Conservation (phyloP, 176 grass and related monocot species). For the Ananas comosus region DNA sequence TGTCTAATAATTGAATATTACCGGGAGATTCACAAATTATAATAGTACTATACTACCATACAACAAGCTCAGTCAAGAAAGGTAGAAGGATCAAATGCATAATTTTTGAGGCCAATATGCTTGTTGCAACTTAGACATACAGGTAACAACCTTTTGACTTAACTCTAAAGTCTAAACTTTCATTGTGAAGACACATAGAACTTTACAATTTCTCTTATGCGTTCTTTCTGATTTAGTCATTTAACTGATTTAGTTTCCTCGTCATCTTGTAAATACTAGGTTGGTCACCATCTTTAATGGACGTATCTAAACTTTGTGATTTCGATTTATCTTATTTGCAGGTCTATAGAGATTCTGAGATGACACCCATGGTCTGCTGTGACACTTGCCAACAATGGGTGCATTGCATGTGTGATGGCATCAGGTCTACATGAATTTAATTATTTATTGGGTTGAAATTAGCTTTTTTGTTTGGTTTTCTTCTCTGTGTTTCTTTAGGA, state of each 20-base stretch:
- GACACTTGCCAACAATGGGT: constrained; percentile 98
- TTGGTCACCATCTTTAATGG: neutral
- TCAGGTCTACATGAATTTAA: constrained; percentile 39
- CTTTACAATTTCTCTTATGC: neutral
- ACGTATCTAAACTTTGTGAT: neutral
- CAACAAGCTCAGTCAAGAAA: too few relatives aligned
- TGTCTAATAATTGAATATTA: too few relatives aligned
- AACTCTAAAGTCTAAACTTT: neutral
- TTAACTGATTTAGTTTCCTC: neutral
- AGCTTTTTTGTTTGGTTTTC: neutral
- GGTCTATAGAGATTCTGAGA: constrained; percentile 99
- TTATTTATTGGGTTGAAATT: neutral
- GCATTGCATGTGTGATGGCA: constrained; percentile 90
- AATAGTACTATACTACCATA: too few relatives aligned
- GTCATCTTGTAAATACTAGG: neutral
- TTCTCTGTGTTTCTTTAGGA: too few relatives aligned
- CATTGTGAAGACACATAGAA: neutral
- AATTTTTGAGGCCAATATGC: too few relatives aligned
- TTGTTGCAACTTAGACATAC: too few relatives aligned
- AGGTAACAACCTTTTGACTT: too few relatives aligned
- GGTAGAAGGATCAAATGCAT: too few relatives aligned
- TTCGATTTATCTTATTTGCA: constrained; percentile 27
- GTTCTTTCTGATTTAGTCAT: neutral
- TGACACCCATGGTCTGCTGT: constrained; percentile 96
- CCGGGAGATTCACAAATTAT: too few relatives aligned